Base-by-base conservation (phyloP, 2,329 filamentous ascomycete species). In the Trichoderma atrobrunneum region DNA sequence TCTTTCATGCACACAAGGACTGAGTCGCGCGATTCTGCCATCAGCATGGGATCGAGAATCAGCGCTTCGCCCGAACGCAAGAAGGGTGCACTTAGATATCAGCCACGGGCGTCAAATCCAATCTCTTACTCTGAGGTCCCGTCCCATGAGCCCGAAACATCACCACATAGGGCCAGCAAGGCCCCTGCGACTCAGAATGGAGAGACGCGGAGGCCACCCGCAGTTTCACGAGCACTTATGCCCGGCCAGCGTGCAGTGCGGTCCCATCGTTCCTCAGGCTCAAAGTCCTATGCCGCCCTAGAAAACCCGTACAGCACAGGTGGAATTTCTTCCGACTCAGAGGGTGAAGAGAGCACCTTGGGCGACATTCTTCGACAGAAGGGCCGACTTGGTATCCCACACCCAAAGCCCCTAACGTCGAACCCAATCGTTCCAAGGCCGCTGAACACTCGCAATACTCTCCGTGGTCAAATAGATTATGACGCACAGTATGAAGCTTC, bases 1-100 rank as follows among this genome's bases (percentile, higher is more conserved):
- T 91, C 94, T 0, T 98, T 97, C 81, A 88, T 93, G 81, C 91
- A 96, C 78, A 97, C 93, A 0, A 89, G 94, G 39, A 86, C 84
- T 18, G 84, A 87, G 61, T 93, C 90, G 3, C 86, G 87, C 12
- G 86, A 87, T 36, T 89, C 88, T 5, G 81, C 86, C 62, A 83
- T 82, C 28, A 87, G 85, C 51, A 84, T 85, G 64, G 85, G 89
- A 74, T 89, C 89, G 0, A 86, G 85, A 48, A 73, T 82, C 0
- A 77, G 78, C 43, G 84, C 83, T 73, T 83, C 84, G 28, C 82
- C 84, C 1, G 82, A 84, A 63, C 83, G 83, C 75, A 81, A 81
- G 18, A 81, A 18, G 18, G 80, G 85, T 11, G 87, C 87, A 72
- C 84, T 84, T 39, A 82, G 83, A 59, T 86, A 88, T 1, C 81